Conservation (phyloP, 2,329 filamentous ascomycete genomes). For the Aspergillus japonicus region DNA sequence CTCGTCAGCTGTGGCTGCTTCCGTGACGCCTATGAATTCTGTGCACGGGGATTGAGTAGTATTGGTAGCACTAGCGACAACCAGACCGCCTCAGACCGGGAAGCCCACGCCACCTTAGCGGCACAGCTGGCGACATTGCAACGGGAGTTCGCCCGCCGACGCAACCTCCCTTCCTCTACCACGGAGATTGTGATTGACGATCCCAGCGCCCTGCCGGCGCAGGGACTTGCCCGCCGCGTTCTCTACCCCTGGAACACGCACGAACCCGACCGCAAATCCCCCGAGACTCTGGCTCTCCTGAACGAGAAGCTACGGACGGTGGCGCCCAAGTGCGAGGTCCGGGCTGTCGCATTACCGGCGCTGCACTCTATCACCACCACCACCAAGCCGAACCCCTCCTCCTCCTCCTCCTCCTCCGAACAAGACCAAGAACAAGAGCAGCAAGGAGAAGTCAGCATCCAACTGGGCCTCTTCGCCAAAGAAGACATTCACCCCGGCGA, state of each 20-base stretch:
- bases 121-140: constrained; percentile 32
- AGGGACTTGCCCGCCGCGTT: constrained; percentile 51
- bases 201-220: constrained; percentile 32
- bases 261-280: constrained; percentile 58
- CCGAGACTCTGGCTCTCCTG: constrained; percentile 61
- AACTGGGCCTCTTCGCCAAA: constrained; percentile 87
- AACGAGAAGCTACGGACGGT: constrained; percentile 68
- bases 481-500: constrained; percentile 76
- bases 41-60: constrained; percentile 29
- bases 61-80: constrained; percentile 17
- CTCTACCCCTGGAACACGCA: constrained; percentile 63
- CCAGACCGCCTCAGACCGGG: constrained; percentile 7
- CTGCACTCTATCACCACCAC: constrained; percentile 48
- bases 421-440: constrained; percentile 13
- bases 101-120: constrained; percentile 18
- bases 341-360: constrained; percentile 71
- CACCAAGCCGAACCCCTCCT: neutral
- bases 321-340: constrained; percentile 79
- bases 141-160: constrained; percentile 23
- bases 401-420: constrained; percentile 1
- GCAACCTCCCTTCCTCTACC: neutral
- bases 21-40: constrained; percentile 43
- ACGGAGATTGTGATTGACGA: constrained; percentile 22
- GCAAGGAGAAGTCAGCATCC: constrained; percentile 53
- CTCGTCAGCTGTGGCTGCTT: constrained; percentile 41